These are phyloP conservation scores for Musa itinerans DNA, from an alignment of 176 grass and related monocot species.

Conservation along the genomic window DNA sequence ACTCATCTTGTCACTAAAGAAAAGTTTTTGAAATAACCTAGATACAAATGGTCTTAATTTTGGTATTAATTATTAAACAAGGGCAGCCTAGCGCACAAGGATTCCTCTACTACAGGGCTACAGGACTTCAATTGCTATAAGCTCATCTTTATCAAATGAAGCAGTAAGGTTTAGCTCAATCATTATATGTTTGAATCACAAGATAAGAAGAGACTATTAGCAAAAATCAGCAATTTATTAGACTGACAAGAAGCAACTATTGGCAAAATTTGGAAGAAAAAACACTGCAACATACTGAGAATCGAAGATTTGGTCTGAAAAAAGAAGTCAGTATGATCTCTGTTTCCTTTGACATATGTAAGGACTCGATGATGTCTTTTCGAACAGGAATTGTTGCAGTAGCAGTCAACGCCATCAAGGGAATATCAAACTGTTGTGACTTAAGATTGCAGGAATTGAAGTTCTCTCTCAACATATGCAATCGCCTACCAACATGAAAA, in stretches of 20 bases:
- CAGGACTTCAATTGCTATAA: too few species aligned
- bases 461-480: constrained; percentile 65
- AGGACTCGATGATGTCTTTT: constrained; percentile 76
- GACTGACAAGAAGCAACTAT: not conserved
- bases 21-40: not conserved
- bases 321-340: constrained; percentile 63
- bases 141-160: not conserved
- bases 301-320: constrained; percentile 86
- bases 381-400: constrained; percentile 81
- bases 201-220: not conserved
- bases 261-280: not conserved
- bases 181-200: not conserved
- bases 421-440: constrained; percentile 70
- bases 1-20: not conserved
- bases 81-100: not conserved
- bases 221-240: too few species aligned
- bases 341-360: constrained; percentile 62
- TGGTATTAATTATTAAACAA: not conserved
- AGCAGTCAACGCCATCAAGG: constrained; percentile 88
- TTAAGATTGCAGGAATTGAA: constrained; percentile 61
- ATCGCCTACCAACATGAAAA: constrained; percentile 30
- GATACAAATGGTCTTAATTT: not conserved
- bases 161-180: not conserved
- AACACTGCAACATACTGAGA: constrained; percentile 48
- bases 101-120: too few species aligned